A percentile compares a stretch with the other conserved stretches of the same genome.
Conservation (phyloP, 1,139 yeast genomes). For the Williopsis jadinii region DNA sequence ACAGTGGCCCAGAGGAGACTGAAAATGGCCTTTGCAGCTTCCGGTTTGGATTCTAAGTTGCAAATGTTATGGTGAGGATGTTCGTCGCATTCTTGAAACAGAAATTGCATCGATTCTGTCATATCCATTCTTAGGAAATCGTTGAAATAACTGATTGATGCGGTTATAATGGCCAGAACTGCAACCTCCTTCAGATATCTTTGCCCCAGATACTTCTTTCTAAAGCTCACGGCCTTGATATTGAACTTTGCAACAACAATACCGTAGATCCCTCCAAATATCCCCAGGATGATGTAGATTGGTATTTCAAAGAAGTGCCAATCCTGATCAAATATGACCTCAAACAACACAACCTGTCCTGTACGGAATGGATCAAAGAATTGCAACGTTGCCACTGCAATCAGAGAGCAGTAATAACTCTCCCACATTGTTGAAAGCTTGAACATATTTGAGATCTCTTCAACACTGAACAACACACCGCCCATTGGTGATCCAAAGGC, state of each 20-base stretch:
- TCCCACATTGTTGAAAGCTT: slow-evolving; percentile 83
- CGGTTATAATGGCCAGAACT: slow-evolving; percentile 59
- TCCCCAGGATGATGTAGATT: slow-evolving; percentile 68
- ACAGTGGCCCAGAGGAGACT: slow-evolving; percentile 67
- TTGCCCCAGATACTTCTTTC: slow-evolving; percentile 55
- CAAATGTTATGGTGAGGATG: slow-evolving; percentile 39
- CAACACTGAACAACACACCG: slow-evolving; percentile 59
- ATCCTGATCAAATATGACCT: slow-evolving; percentile 73
- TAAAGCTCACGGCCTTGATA: slow-evolving; percentile 67
- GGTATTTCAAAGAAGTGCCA: slow-evolving; percentile 90
- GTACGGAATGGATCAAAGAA: slow-evolving; percentile 84
- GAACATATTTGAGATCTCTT: slow-evolving; percentile 51
- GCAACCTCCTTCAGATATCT: slow-evolving; percentile 68
- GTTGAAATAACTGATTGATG: slow-evolving; percentile 76
- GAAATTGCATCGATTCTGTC: slow-evolving; percentile 90
- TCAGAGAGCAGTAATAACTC: slow-evolving; percentile 82
- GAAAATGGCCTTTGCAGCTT: slow-evolving; percentile 19
- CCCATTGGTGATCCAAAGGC: slow-evolving; percentile 70
- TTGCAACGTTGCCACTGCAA: slow-evolving; percentile 77
- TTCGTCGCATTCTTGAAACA: slow-evolving; percentile 71
- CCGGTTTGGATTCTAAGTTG: slow-evolving; percentile 32
- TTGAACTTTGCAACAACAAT: slow-evolving; percentile 74
- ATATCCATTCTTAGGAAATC: slow-evolving; percentile 77
- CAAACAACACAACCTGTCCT: slow-evolving; percentile 89
- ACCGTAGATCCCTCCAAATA: slow-evolving; percentile 91